These are phyloP conservation scores for Boeremia exigua DNA, from an alignment of 2,329 filamentous ascomycete species.

Conservation along the genomic window DNA sequence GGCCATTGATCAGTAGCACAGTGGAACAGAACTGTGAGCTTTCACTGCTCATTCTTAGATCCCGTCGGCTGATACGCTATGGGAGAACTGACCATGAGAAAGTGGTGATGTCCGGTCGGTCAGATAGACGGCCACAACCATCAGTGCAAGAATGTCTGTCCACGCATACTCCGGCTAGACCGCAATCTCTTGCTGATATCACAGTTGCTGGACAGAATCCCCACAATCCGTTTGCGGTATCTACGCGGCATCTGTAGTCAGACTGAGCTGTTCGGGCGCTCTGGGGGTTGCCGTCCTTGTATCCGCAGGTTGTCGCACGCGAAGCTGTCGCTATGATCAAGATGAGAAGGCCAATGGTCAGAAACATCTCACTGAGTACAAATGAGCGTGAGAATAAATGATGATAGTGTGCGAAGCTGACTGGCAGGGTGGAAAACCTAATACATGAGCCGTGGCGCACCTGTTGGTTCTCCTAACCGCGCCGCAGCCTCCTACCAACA, in stretches of 20 bases:
- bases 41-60: conserved; percentile 4
- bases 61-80: background rate
- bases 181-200: conserved; percentile 17
- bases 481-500: conserved; percentile 3
- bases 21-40: conserved; percentile 19
- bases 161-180: conserved; percentile 21
- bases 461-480: conserved; percentile 1
- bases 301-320: conserved; percentile 21
- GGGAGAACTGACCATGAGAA: conserved; percentile 18
- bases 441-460: background rate
- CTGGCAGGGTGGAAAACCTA: background rate
- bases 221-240: conserved; percentile 25
- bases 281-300: conserved; percentile 16
- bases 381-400: conserved; percentile 2
- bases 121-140: conserved; percentile 22
- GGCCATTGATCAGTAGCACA: conserved; percentile 17
- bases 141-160: conserved; percentile 21
- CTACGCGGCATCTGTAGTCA: conserved; percentile 21
- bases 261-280: conserved; percentile 6
- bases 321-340: conserved; percentile 12
- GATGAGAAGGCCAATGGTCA: background rate
- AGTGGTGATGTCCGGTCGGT: conserved; percentile 16
- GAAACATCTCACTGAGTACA: background rate
- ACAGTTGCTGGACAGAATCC: conserved; percentile 24
- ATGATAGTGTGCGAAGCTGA: conserved; percentile 1